A percentile compares a stretch with the other conserved stretches of the same genome.
Evolutionary conservation across 2,329 filamentous ascomycete genomes (phyloP).

Genomic region (Trichoderma sp.): DNA sequence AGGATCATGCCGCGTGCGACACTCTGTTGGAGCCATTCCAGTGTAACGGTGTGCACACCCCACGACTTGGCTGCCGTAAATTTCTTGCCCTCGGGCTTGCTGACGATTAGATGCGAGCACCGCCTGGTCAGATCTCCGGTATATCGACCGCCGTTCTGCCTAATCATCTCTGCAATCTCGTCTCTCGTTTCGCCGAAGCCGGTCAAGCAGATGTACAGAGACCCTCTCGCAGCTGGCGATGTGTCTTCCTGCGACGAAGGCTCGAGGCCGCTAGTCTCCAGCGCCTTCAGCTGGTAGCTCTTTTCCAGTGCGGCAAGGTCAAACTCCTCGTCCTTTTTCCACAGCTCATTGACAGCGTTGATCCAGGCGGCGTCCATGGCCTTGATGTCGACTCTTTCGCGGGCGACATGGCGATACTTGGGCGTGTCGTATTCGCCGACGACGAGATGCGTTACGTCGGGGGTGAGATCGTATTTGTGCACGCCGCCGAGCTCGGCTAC

Average conservation of each 20-base stretch:
- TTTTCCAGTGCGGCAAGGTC: conserved; percentile 68
- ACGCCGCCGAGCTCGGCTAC: conserved; percentile 79
- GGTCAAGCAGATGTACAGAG: conserved; percentile 53
- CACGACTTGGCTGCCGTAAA: conserved; percentile 84
- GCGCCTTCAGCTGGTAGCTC: conserved; percentile 60
- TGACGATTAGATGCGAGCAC: conserved; percentile 85
- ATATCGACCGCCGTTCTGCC: conserved; percentile 74
- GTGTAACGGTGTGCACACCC: conserved; percentile 73
- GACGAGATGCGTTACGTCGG: conserved; percentile 90
- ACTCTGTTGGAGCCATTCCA: conserved; percentile 84
- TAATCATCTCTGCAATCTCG: conserved; percentile 65
- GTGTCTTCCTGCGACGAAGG: conserved; percentile 27
- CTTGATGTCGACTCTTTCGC: conserved; percentile 79
- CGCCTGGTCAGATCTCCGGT: conserved; percentile 80
- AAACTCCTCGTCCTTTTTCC: conserved; percentile 78
- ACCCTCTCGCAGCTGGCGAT: conserved; percentile 33
- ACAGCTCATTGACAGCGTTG: conserved; percentile 71
- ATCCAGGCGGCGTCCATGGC: conserved; percentile 83
- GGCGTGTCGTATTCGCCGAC: conserved; percentile 85
- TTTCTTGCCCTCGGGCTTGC: conserved; percentile 78
- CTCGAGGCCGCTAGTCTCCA: conserved; percentile 52
- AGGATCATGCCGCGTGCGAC: conserved; percentile 84
- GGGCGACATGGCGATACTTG: conserved; percentile 95
- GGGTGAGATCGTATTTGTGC: conserved; percentile 90
- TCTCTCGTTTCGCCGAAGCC: conserved; percentile 63